Conservation (phyloP, 2,329 filamentous ascomycete genomes). For the Elsinoe fawcettii region DNA sequence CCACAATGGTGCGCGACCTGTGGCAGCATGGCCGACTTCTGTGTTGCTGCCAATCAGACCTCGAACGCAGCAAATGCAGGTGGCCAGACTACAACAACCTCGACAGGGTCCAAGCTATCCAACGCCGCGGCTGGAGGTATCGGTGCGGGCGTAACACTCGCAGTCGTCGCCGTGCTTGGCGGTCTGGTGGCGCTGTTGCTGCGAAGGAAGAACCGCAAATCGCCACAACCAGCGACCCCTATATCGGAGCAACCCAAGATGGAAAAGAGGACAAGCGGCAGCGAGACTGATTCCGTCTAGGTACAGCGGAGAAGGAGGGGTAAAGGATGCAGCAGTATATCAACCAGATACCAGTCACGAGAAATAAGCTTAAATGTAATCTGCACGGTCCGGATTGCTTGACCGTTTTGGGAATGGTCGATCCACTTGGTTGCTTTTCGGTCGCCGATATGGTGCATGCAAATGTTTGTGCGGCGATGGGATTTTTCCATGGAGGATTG, state of each 20-base stretch:
- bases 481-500: background rate
- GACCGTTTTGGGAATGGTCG: background rate
- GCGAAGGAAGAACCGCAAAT: conserved; percentile 4
- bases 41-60: conserved; percentile 28
- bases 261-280: background rate
- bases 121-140: conserved; percentile 73
- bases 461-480: conserved; percentile 3
- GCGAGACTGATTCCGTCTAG: conserved; percentile 7
- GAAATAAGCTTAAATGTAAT: background rate
- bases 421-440: conserved; percentile 1
- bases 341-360: background rate
- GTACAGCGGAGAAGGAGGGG: background rate
- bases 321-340: background rate
- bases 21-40: conserved; percentile 62
- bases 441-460: conserved; percentile 4
- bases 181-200: conserved; percentile 42
- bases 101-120: conserved; percentile 43
- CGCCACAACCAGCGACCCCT: background rate
- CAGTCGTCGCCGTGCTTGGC: conserved; percentile 52
- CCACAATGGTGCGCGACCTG: conserved; percentile 67
- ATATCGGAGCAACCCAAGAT: background rate
- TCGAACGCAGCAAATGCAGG: background rate
- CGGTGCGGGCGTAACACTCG: conserved; percentile 60
- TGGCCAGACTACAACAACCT: conserved; percentile 5
- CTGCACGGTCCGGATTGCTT: conserved; percentile 6